Evolutionary conservation across 1,139 yeast species (phyloP), one percentile per base, ranked within the genome.

Genomic region (Taphrina deformans): DNA sequence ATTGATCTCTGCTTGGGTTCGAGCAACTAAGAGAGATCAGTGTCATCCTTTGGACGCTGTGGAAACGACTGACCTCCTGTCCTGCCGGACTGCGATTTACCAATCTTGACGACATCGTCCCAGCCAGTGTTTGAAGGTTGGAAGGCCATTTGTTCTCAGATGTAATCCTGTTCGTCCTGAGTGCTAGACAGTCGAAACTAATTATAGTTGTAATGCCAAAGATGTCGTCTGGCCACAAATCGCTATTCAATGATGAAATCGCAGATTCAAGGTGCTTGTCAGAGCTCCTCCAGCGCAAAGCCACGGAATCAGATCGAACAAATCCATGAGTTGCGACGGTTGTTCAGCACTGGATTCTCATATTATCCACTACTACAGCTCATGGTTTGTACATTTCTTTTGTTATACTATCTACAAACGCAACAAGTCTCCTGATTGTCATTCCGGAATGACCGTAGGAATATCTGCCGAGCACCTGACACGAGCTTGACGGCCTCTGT

Each of bases 1-100:
- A 75, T 93, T 93, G 75, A 93, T 81, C 74, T 87, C 89, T 60
- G 88, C 84, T 64, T 83, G 79, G 23, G 93, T 81, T 74, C 86
- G 86, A 65, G 97, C 96, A 60, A 91, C 96, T 46, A 51, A 7
- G 12, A 16, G 6, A 1, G 7, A 21, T 21, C 18, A 51, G 29
- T n/a, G 14, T 16, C 23, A 18, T 14, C 33, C 10, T 5, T 27
- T n/a, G 26, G 38, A 10, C n/a, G 4, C 4, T 18, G 23, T 16
- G 14, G 16, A 5, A 2, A 31, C 5, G 38, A 29, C 58, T 21
- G n/a, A 53, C 58, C 58, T 53, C 58, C 58, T 9, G 58, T 53
- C 48, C 58, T 53, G 58, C 58, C 58, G 24, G 48, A 38, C 16
- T 29, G 35, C 4, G 58, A 53, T 24, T 35, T 38, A 6, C 66